Conservation (phyloP, 2,329 filamentous ascomycete genomes). For the Xylaria sp. region DNA sequence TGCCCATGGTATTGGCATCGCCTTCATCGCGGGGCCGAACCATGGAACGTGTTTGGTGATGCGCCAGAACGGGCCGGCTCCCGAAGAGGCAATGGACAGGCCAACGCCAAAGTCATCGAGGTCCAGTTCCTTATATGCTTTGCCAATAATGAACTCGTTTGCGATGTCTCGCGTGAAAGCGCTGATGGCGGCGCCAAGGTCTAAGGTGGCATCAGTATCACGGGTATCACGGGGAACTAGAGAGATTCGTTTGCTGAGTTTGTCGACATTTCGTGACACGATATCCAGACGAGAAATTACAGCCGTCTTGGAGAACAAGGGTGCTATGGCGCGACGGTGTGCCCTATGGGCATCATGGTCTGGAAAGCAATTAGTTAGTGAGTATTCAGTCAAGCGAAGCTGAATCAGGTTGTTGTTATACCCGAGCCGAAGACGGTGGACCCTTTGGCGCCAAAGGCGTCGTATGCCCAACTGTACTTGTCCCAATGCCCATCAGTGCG, state of each 20-base stretch:
- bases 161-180: constrained; percentile 28
- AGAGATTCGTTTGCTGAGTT: not conserved
- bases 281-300: constrained; percentile 9
- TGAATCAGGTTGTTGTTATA: not conserved
- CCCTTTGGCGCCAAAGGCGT: constrained; percentile 9
- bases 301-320: constrained; percentile 29
- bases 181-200: constrained; percentile 16
- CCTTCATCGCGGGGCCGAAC: not conserved
- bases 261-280: not conserved
- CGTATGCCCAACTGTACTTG: constrained; percentile 21
- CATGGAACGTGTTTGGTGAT: constrained; percentile 4
- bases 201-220: not conserved
- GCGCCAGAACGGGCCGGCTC: not conserved
- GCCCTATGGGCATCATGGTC: constrained; percentile 24
- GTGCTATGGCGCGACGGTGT: constrained; percentile 23
- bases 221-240: not conserved
- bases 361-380: not conserved
- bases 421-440: constrained; percentile 2
- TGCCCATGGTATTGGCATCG: not conserved
- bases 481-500: constrained; percentile 13
- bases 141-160: constrained; percentile 25
- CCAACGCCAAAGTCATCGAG: constrained; percentile 25
- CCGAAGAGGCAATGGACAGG: not conserved
- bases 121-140: constrained; percentile 19
- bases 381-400: not conserved